phyloP scores from a whole-genome alignment of 208 protist species.

The Acanthamoeba lenticulata region DNA sequence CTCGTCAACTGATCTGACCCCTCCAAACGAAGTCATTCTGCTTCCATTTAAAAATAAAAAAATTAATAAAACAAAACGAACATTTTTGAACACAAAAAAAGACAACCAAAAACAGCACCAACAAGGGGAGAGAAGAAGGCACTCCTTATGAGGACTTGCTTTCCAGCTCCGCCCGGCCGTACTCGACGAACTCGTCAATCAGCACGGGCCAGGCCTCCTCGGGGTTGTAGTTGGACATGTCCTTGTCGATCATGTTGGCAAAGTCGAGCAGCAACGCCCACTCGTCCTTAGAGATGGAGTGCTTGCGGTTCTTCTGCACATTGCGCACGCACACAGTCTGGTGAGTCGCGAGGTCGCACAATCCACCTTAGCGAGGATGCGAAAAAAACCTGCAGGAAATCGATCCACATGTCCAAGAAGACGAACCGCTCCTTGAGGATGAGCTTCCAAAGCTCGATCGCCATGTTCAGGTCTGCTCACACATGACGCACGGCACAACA shows the following conservation, averaged over 20 bases:
- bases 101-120: background rate
- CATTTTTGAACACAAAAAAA: background rate
- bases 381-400: slow-evolving; percentile 58
- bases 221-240: slow-evolving; percentile 72
- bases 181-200: slow-evolving; percentile 69
- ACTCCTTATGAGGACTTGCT: background rate
- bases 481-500: background rate
- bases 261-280: slow-evolving; percentile 74
- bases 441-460: slow-evolving; percentile 68
- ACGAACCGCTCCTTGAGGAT: slow-evolving; percentile 52
- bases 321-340: background rate
- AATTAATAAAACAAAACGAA: too few species aligned
- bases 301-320: slow-evolving; percentile 61
- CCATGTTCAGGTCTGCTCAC: slow-evolving; percentile 41
- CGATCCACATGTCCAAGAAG: slow-evolving; percentile 59
- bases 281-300: slow-evolving; percentile 70
- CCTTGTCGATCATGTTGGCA: slow-evolving; percentile 53
- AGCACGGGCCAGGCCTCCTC: slow-evolving; percentile 74
- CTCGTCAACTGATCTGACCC: too few species aligned
- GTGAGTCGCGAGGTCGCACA: background rate
- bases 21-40: too few species aligned
- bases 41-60: too few species aligned
- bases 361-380: too few species aligned
- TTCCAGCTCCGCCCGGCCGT: slow-evolving; percentile 5
- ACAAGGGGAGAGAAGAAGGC: background rate